Conservation (phyloP, 2,329 filamentous ascomycete species). For the Colletotrichum orbiculare region DNA sequence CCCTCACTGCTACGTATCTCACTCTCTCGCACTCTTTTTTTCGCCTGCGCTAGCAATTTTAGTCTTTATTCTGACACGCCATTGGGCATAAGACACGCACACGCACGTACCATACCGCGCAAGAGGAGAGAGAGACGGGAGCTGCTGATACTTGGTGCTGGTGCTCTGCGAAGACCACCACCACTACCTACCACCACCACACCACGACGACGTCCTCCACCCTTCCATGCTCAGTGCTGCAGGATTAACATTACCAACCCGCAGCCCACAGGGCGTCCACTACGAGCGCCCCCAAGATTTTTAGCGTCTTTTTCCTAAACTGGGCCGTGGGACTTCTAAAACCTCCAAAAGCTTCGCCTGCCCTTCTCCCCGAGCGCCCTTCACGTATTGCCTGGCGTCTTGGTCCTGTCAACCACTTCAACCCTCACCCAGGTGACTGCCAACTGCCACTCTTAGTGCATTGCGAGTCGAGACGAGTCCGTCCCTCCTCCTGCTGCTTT, state of each 20-base stretch:
- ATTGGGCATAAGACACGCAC: slow-evolving; percentile 20
- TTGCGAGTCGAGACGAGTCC: slow-evolving; percentile 15
- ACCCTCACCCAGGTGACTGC: slow-evolving; percentile 13
- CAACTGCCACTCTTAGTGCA: background rate
- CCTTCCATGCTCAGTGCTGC: background rate
- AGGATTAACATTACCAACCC: slow-evolving; percentile 31
- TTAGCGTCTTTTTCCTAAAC: slow-evolving; percentile 30
- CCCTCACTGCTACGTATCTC: no score
- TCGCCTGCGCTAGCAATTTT: slow-evolving; percentile 19
- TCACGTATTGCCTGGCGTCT: slow-evolving; percentile 3
- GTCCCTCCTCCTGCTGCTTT: background rate
- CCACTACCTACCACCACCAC: no score
- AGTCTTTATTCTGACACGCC: slow-evolving; percentile 27
- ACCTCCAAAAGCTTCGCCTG: slow-evolving; percentile 33
- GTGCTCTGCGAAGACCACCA: no score
- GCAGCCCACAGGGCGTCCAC: slow-evolving; percentile 32
- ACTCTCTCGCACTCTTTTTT: slow-evolving; percentile 6
- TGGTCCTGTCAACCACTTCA: slow-evolving; percentile 11
- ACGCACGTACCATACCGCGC: slow-evolving; percentile 8
- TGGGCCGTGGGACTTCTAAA: slow-evolving; percentile 29
- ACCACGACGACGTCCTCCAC: background rate
- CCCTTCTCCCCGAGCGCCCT: slow-evolving; percentile 19
- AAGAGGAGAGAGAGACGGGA: slow-evolving; percentile 3
- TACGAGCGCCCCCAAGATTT: slow-evolving; percentile 20
- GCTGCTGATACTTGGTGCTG: background rate